phyloP scores from a whole-genome alignment of 2,329 filamentous ascomycete species.

The Aspergillus candidus region DNA sequence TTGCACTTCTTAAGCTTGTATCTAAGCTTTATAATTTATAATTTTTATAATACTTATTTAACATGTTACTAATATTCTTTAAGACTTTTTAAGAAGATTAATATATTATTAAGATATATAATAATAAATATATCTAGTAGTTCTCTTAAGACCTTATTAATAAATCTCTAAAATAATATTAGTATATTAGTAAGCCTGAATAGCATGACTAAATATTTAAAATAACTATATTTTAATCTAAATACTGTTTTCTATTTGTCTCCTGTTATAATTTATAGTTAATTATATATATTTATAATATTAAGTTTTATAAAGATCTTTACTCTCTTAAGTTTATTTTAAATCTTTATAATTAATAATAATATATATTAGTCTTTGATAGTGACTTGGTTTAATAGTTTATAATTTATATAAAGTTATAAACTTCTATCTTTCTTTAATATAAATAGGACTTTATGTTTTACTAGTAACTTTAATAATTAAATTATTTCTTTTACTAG shows the following conservation, averaged over 20 bases:
- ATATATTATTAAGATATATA: slow-evolving; percentile 1
- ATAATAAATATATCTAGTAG: background rate
- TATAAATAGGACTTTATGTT: slow-evolving; percentile 4
- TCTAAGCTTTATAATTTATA: background rate
- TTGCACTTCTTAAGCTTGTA: background rate
- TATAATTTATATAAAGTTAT: background rate
- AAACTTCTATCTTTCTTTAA: background rate
- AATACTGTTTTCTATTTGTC: slow-evolving; percentile 30
- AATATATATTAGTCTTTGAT: slow-evolving; percentile 6
- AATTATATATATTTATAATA: slow-evolving; percentile 13
- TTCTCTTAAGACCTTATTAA: slow-evolving; percentile 3
- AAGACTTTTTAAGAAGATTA: background rate
- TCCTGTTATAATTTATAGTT: slow-evolving; percentile 16
- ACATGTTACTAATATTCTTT: slow-evolving; percentile 1
- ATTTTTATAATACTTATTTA: background rate
- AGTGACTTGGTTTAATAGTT: slow-evolving; percentile 2
- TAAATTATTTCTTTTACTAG: background rate
- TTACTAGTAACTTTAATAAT: background rate
- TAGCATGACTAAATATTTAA: slow-evolving; percentile 25
- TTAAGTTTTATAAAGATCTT: slow-evolving; percentile 11
- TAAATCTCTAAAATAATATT: slow-evolving; percentile 2
- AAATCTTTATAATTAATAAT: slow-evolving; percentile 1
- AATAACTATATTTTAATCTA: slow-evolving; percentile 18
- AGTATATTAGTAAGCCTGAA: slow-evolving; percentile 19
- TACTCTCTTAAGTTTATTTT: slow-evolving; percentile 3